Conservation (phyloP, 2,329 filamentous ascomycete species). For the Penicillium expansum region DNA sequence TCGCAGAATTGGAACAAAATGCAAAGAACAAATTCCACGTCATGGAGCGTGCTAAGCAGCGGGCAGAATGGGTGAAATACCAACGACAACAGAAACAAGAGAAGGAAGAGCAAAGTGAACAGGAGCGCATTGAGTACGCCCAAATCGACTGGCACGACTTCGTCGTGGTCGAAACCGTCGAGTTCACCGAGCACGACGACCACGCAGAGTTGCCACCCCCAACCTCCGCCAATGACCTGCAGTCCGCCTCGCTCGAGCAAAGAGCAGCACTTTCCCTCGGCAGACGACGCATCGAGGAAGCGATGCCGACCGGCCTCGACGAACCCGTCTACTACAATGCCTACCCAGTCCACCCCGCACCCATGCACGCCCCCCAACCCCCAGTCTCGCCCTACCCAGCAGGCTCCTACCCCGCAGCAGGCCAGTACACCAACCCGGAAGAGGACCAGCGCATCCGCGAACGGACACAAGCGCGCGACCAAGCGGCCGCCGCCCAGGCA, state of each 20-base stretch:
- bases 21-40: slow-evolving; percentile 76
- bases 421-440: slow-evolving; percentile 46
- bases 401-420: slow-evolving; percentile 34
- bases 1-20: slow-evolving; percentile 71
- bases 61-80: slow-evolving; percentile 82
- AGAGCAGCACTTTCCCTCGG: slow-evolving; percentile 86
- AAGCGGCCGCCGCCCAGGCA: slow-evolving; percentile 74
- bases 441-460: slow-evolving; percentile 64
- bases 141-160: slow-evolving; percentile 99
- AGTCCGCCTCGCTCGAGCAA: slow-evolving; percentile 91
- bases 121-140: slow-evolving; percentile 72
- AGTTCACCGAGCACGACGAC: slow-evolving; percentile 87
- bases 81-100: slow-evolving; percentile 82
- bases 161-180: slow-evolving; percentile 88
- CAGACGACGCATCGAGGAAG: slow-evolving; percentile 85
- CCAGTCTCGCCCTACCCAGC: slow-evolving; percentile 25
- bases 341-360: slow-evolving; percentile 43
- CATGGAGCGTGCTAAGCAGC: slow-evolving; percentile 74
- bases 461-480: slow-evolving; percentile 51
- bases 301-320: slow-evolving; percentile 76
- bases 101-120: slow-evolving; percentile 82
- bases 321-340: slow-evolving; percentile 53
- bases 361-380: slow-evolving; percentile 33
- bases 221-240: slow-evolving; percentile 83
- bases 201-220: slow-evolving; percentile 81